phyloP scores from a whole-genome alignment of 2,329 filamentous ascomycete genomes.

The Aspergillus fructus region DNA sequence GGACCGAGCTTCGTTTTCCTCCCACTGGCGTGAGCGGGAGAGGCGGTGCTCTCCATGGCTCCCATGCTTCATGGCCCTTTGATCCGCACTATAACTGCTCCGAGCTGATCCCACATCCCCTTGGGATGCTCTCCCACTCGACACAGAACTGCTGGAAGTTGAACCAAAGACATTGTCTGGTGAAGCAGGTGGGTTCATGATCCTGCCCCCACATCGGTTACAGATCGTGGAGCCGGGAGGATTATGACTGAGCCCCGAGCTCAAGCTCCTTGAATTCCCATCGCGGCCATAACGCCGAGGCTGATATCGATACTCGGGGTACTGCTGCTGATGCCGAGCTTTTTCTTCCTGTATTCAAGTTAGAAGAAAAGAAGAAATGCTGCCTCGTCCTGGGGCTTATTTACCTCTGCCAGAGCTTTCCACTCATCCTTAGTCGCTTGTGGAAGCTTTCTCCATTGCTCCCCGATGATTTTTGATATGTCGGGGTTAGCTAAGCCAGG shows the following conservation, averaged over 20 bases:
- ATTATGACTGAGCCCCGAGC: slow-evolving; percentile 37
- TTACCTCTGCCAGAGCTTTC: slow-evolving; percentile 82
- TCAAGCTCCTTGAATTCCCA: slow-evolving; percentile 38
- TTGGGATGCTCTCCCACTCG: slow-evolving; percentile 32
- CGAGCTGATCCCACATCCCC: slow-evolving; percentile 25
- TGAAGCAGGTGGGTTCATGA: slow-evolving; percentile 47
- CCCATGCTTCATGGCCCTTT: slow-evolving; percentile 27
- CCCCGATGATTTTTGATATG: slow-evolving; percentile 94
- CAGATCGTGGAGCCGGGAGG: slow-evolving; percentile 39
- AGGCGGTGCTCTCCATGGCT: slow-evolving; percentile 23
- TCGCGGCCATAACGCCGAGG: slow-evolving; percentile 69
- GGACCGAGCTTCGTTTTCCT: slow-evolving; percentile 43
- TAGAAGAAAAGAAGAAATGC: not conserved
- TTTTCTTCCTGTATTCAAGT: slow-evolving; percentile 70
- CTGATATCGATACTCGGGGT: slow-evolving; percentile 93
- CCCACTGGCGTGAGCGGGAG: slow-evolving; percentile 27
- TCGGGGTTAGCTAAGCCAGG: slow-evolving; percentile 93
- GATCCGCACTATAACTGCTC: slow-evolving; percentile 22
- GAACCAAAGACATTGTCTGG: slow-evolving; percentile 42
- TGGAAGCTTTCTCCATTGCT: slow-evolving; percentile 80
- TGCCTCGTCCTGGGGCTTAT: slow-evolving; percentile 8
- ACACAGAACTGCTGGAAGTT: slow-evolving; percentile 25
- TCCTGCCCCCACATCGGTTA: slow-evolving; percentile 47
- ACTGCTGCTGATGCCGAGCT: slow-evolving; percentile 79
- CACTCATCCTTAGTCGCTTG: slow-evolving; percentile 76